Percentiles rank a stretch among this genome's conserved stretches.
These are phyloP conservation scores for Neofusicoccum umdonicola DNA, from an alignment of 2,329 filamentous ascomycete species.

Conservation along the genomic window DNA sequence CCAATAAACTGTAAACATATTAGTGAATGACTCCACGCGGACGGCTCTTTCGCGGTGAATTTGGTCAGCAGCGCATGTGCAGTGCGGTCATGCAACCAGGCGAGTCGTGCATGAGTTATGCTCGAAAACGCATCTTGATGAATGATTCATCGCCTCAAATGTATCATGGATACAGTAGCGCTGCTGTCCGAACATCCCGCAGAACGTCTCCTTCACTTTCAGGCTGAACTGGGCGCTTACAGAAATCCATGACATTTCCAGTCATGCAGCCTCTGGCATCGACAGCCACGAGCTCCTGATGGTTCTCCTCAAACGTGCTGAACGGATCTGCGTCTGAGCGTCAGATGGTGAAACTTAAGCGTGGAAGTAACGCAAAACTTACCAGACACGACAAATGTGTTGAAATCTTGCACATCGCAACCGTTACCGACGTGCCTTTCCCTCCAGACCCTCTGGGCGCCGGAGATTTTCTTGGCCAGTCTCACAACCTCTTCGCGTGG, in stretches of 20 bases:
- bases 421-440: constrained; percentile 57
- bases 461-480: constrained; percentile 63
- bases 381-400: constrained; percentile 76
- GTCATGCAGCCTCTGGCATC: constrained; percentile 70
- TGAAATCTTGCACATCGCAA: constrained; percentile 64
- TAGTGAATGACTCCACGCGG: background rate
- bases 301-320: constrained; percentile 65
- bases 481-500: constrained; percentile 64
- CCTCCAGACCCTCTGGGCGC: constrained; percentile 74
- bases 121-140: background rate
- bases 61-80: background rate
- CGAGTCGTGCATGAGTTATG: background rate
- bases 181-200: background rate
- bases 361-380: constrained; percentile 29
- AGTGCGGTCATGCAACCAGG: background rate
- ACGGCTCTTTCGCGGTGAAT: background rate
- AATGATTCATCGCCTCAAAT: background rate
- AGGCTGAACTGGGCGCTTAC: constrained; percentile 38
- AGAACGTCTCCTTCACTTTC: background rate
- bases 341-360: constrained; percentile 26
- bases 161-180: too few relatives aligned
- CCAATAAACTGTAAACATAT: constrained; percentile 59
- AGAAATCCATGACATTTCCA: constrained; percentile 81
- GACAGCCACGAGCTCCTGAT: constrained; percentile 71
- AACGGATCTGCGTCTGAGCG: constrained; percentile 57